Conservation (phyloP, 371 early-diverging fungal genomes). For the Choanephora cucurbitarum region DNA sequence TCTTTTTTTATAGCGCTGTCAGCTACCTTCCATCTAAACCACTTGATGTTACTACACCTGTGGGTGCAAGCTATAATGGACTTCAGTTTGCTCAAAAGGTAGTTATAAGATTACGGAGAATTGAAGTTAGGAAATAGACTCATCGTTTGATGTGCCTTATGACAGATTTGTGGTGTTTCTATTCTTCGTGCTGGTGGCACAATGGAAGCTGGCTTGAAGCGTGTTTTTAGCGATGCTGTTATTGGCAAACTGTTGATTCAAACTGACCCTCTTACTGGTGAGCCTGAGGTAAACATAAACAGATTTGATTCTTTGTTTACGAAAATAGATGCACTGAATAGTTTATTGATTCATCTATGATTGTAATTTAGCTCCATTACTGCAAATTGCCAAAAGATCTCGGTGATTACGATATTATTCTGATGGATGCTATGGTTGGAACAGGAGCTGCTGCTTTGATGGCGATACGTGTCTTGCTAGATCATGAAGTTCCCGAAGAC, state of each 20-base stretch:
- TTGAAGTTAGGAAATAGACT: conserved; percentile 2
- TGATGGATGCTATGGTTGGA: conserved; percentile 81
- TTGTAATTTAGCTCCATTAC: conserved; percentile 64
- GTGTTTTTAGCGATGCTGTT: conserved; percentile 75
- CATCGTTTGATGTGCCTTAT: neutral
- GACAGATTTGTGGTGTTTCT: conserved; percentile 79
- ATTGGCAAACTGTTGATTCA: conserved; percentile 91
- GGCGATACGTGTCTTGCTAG: conserved; percentile 89
- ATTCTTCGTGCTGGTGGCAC: conserved; percentile 87
- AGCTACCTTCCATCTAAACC: conserved; percentile 61
- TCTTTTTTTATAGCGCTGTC: conserved; percentile 49
- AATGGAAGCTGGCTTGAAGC: conserved; percentile 85
- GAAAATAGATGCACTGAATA: neutral
- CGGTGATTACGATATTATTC: conserved; percentile 57
- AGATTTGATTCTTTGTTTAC: neutral
- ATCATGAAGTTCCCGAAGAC: conserved; percentile 85
- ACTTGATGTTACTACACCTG: conserved; percentile 65
- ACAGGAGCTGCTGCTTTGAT: conserved; percentile 92
- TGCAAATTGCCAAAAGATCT: conserved; percentile 73
- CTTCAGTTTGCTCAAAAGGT: conserved; percentile 46
- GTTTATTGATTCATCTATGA: too few relatives aligned
- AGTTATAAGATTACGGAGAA: conserved; percentile 4
- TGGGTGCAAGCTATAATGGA: conserved; percentile 61
- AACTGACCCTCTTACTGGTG: conserved; percentile 77
- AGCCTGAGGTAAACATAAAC: conserved; percentile 60